Evolutionary conservation across 2,329 filamentous ascomycete species (phyloP).

Genomic region (Microdochium bolleyi): DNA sequence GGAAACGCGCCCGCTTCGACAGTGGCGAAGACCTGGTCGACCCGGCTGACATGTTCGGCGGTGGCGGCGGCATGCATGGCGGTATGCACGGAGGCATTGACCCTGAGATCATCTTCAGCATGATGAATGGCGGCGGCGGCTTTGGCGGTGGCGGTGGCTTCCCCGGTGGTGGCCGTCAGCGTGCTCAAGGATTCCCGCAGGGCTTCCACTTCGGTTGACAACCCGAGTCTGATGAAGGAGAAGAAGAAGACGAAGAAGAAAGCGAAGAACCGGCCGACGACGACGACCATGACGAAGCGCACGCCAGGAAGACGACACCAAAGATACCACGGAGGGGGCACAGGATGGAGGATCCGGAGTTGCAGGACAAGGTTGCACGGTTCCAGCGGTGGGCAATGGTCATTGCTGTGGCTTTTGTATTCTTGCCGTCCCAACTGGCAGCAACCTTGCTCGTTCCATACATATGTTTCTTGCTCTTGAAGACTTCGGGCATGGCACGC

Average conservation of each 20-base stretch:
- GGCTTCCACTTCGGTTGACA: conserved; percentile 52
- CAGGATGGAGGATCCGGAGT: conserved; percentile 8
- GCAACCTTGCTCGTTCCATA: conserved; percentile 20
- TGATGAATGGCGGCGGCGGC: conserved; percentile 64
- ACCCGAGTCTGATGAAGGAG: conserved; percentile 21
- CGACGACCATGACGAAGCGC: conserved; percentile 14
- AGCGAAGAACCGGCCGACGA: conserved; percentile 22
- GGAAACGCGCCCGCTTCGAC: conserved; percentile 85
- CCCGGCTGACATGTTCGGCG: conserved; percentile 76
- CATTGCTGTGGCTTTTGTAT: conserved; percentile 16
- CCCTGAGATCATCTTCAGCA: conserved; percentile 72
- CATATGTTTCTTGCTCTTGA: conserved; percentile 16
- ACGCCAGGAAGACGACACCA: background rate
- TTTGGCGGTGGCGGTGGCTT: conserved; percentile 46
- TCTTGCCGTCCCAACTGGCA: conserved; percentile 19
- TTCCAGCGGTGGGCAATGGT: conserved; percentile 19
- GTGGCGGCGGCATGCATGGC: conserved; percentile 40
- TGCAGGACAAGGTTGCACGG: conserved; percentile 14
- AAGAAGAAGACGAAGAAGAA: conserved; percentile 17
- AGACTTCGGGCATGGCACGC: conserved; percentile 14
- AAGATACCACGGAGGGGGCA: conserved; percentile 3
- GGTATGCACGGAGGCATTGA: conserved; percentile 62
- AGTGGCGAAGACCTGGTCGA: conserved; percentile 88
- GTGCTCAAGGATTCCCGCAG: conserved; percentile 33
- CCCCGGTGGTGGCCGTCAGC: conserved; percentile 25